Base-by-base conservation (phyloP, 2,329 filamentous ascomycete species). In the Ceratocystis colombiana region DNA sequence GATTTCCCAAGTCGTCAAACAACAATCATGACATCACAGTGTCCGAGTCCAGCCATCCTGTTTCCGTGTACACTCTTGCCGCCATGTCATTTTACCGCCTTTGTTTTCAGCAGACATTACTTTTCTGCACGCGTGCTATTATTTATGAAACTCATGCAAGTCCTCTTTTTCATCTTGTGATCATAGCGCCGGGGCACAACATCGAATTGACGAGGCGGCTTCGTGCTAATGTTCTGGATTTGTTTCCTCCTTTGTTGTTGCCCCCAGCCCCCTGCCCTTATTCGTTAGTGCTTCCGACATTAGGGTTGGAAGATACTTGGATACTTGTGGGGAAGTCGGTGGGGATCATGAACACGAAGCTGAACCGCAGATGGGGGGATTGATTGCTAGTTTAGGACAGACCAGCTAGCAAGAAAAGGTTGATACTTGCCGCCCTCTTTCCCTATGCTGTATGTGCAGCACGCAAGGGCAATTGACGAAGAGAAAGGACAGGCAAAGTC, bases 311-410 rank as follows among this genome's bases (percentile, higher is more conserved):
- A 20, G 28, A 15, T n/a, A 33, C 5, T 33, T 59, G 28, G 28
- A 25, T n/a, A 33, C 5, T 33, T 59, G 28, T 59, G 55, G 55
- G 17, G 55, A 59, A 59, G 55, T 33, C 22, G 55, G 55, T 59
- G 55, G 55, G 55, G 55, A 59, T 37, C 15, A 59, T 20, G 28
- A 59, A 59, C 55, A 59, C 55, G 55, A 59, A 59, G 55, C 55
- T 59, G 28, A 59, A 30, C 25, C 55, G 2, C n/a, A 17, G 55
- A 59, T 20, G 28, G n/a, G 37, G 37, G 37, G 55, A 59, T 59
- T 59, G 55, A 8, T 37, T 59, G 55, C 55, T 59, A 25, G 55
- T 59, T 59, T 59, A 59, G 55, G 55, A 59, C 55, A 59, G 55
- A 37, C 55, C 30, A 30, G 28, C 55, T n/a, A 37, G 53, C 7